A percentile compares a stretch with the other conserved stretches of the same genome.
Evolutionary conservation across 1,139 yeast genomes (phyloP).

Genomic region (Protomyces gravidus): DNA sequence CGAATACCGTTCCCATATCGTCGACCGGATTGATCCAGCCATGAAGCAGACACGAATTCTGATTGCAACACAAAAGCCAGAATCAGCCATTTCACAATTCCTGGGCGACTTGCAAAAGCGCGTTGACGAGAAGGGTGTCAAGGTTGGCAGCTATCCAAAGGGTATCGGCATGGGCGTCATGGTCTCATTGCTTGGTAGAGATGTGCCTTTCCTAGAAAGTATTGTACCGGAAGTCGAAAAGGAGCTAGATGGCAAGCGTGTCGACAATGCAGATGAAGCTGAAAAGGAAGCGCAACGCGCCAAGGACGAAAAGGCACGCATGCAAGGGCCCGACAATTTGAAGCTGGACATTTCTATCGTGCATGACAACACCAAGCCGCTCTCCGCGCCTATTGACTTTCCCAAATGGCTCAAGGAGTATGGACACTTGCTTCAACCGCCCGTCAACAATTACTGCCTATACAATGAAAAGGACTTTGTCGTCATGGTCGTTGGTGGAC

Average conservation of each 20-base stretch:
- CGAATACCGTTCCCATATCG: constrained; percentile 42
- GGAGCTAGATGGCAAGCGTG: constrained; percentile 19
- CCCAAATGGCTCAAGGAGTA: constrained; percentile 74
- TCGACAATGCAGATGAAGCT: constrained; percentile 12
- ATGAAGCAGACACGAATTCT: constrained; percentile 49
- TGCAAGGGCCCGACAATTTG: constrained; percentile 5
- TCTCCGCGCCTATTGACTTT: constrained; percentile 48
- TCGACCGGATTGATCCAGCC: constrained; percentile 40
- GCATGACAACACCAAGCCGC: constrained; percentile 12
- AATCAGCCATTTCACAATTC: constrained; percentile 65
- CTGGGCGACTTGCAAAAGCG: constrained; percentile 52
- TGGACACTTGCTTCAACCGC: constrained; percentile 72
- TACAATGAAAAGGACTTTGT: constrained; percentile 78
- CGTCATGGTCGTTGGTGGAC: constrained; percentile 92
- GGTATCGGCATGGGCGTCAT: constrained; percentile 51
- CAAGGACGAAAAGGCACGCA: constrained; percentile 21
- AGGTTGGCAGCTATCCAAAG: constrained; percentile 84
- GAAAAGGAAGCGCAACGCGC: constrained; percentile 7
- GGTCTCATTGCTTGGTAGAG: constrained; percentile 22
- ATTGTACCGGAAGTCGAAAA: constrained; percentile 24
- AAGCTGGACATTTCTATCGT: constrained; percentile 10
- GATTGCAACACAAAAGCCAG: constrained; percentile 59
- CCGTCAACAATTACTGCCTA: constrained; percentile 77
- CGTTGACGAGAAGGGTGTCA: constrained; percentile 49
- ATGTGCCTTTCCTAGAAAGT: constrained; percentile 11